These are phyloP conservation scores for Hymenoscyphus scutula DNA, from an alignment of 2,329 filamentous ascomycete species.

Conservation along the genomic window DNA sequence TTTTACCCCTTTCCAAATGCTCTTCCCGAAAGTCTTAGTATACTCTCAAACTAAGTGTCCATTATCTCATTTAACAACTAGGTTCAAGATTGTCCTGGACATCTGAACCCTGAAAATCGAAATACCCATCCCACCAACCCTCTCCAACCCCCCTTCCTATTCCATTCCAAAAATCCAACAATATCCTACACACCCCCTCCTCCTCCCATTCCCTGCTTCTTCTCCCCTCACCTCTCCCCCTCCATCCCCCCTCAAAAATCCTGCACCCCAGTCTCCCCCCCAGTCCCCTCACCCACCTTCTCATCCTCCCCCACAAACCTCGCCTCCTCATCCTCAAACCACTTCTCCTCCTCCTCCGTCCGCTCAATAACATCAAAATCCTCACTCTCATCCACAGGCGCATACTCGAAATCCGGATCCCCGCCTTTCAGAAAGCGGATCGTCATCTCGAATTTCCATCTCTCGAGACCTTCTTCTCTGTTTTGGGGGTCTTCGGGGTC, in stretches of 20 bases:
- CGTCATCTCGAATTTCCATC: conserved; percentile 38
- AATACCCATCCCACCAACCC: no score
- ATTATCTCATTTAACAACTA: no score
- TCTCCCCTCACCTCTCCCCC: not conserved
- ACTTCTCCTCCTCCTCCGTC: conserved; percentile 36
- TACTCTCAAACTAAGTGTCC: no score
- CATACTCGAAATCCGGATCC: conserved; percentile 38
- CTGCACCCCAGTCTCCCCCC: conserved; percentile 37
- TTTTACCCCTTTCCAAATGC: no score
- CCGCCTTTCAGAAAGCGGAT: conserved; percentile 36
- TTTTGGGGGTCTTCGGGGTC: conserved; percentile 33
- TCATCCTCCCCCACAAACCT: conserved; percentile 28
- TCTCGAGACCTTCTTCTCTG: conserved; percentile 36
- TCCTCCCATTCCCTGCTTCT: not conserved
- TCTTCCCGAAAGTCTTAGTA: no score
- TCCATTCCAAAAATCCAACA: no score
- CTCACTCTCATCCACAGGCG: conserved; percentile 33
- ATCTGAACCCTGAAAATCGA: no score
- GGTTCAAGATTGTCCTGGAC: no score
- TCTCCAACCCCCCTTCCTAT: no score
- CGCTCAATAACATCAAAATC: conserved; percentile 36
- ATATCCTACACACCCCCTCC: no score
- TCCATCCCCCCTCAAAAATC: conserved; percentile 29
- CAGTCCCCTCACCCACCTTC: conserved; percentile 17
- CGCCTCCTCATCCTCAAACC: conserved; percentile 39